A percentile compares a stretch with the other conserved stretches of the same genome.
These are phyloP conservation scores for Tritrichomonas musculus DNA, from an alignment of 208 protist species.

Conservation along the genomic window DNA sequence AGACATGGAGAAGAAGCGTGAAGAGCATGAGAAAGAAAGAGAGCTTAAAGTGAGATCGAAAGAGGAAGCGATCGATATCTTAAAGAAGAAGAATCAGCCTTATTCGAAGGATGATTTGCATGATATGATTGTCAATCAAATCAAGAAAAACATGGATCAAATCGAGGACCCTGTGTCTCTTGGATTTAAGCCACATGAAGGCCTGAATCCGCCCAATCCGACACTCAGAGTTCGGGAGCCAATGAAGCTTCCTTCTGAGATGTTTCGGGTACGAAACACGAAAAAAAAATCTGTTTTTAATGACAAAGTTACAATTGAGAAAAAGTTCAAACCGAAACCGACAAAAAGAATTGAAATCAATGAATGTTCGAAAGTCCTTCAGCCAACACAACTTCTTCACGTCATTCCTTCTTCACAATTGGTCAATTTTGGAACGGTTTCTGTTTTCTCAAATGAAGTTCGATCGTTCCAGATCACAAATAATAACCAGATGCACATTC, in stretches of 20 bases:
- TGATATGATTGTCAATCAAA: background rate
- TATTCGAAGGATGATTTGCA: background rate
- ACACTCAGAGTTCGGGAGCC: background rate
- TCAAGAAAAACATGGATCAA: background rate
- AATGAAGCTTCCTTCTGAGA: background rate
- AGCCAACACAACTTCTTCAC: background rate
- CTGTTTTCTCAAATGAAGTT: background rate
- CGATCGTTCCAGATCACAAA: background rate
- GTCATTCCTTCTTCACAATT: background rate
- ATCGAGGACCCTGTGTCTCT: background rate
- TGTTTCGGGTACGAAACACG: background rate
- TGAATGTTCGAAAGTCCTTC: background rate
- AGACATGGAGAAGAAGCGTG: background rate
- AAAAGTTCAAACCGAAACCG: slow-evolving; percentile 4
- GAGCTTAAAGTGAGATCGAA: background rate
- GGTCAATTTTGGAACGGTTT: background rate
- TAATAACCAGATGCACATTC: background rate
- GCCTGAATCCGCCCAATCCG: background rate
- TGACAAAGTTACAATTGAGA: background rate
- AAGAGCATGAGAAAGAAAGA: background rate
- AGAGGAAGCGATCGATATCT: too few species aligned
- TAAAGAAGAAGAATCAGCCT: too few species aligned
- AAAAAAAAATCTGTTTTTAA: background rate
- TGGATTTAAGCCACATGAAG: background rate
- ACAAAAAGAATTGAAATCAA: background rate